phyloP scores from a whole-genome alignment of 2,329 filamentous ascomycete species.

The Fusarium pilosicola region DNA sequence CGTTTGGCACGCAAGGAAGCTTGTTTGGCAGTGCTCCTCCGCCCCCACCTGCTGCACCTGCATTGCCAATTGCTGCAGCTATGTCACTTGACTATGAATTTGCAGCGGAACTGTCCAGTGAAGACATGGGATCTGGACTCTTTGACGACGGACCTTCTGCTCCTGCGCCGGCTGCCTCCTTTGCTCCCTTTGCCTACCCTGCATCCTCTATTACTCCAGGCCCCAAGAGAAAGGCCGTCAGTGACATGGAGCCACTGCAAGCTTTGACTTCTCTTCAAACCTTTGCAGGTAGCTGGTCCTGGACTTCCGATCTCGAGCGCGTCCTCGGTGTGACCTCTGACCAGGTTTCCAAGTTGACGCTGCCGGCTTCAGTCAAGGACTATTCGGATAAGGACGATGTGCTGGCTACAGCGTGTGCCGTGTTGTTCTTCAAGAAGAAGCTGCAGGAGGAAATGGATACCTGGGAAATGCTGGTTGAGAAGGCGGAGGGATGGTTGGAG shows the following conservation, averaged over 20 bases:
- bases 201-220: background rate
- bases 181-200: too few species aligned
- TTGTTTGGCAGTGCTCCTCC: constrained; percentile 1
- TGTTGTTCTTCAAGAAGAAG: constrained; percentile 55
- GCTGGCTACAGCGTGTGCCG: constrained; percentile 45
- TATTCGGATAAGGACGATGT: constrained; percentile 20
- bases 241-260: constrained; percentile 26
- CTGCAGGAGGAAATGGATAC: constrained; percentile 59
- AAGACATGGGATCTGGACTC: background rate
- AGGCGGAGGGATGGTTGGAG: constrained; percentile 64
- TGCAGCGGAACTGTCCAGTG: background rate
- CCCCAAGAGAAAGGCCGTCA: background rate
- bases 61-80: background rate
- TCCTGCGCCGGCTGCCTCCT: background rate
- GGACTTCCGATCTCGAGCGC: constrained; percentile 42
- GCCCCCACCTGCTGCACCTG: background rate
- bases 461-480: constrained; percentile 73
- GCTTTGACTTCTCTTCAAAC: constrained; percentile 63
- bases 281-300: constrained; percentile 47
- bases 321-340: constrained; percentile 39
- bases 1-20: background rate
- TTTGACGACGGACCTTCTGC: background rate
- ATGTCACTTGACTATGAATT: constrained; percentile 4
- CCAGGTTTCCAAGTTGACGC: background rate
- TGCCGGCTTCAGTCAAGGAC: background rate